Conservation (phyloP, 2,329 filamentous ascomycete species). For the Helotiales sp. region DNA sequence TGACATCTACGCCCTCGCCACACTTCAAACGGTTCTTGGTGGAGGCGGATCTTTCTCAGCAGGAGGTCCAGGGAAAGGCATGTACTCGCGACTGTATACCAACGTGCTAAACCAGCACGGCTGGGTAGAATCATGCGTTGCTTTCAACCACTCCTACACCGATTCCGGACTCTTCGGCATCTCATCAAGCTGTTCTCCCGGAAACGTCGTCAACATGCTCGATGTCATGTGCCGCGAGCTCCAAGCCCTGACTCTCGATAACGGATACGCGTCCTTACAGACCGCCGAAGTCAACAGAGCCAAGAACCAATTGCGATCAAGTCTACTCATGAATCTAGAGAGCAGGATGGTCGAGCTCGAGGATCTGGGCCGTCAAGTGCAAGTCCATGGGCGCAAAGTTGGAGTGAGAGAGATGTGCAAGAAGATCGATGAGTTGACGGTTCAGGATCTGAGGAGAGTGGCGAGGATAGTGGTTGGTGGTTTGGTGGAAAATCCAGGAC, state of each 20-base stretch:
- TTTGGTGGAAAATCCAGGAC: constrained; percentile 72
- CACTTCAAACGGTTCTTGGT: constrained; percentile 91
- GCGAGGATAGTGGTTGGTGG: constrained; percentile 81
- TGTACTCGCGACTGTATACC: constrained; percentile 98
- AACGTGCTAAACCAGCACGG: constrained; percentile 97
- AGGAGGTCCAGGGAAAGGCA: constrained; percentile 95
- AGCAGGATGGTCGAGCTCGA: constrained; percentile 97
- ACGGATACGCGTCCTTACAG: constrained; percentile 74
- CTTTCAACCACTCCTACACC: constrained; percentile 97
- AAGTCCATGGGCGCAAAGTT: constrained; percentile 93
- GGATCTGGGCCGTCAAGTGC: constrained; percentile 91
- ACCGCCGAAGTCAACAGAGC: constrained; percentile 83
- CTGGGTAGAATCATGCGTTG: constrained; percentile 94
- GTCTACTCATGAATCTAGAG: constrained; percentile 96
- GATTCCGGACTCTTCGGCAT: constrained; percentile 97
- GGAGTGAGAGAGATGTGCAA: constrained; percentile 92
- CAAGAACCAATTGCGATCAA: constrained; percentile 94
- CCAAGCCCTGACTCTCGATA: constrained; percentile 75
- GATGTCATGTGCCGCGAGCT: constrained; percentile 95
- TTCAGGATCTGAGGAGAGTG: constrained; percentile 80
- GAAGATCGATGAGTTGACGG: constrained; percentile 81
- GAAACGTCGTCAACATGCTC: constrained; percentile 80
- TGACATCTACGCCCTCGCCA: constrained; percentile 95
- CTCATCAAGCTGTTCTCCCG: constrained; percentile 81
- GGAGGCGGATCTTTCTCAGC: constrained; percentile 97